A percentile compares a stretch with the other conserved stretches of the same genome.
These are phyloP conservation scores for Geum urbanum DNA, from an alignment of 306 rosid species.

Conservation along the genomic window DNA sequence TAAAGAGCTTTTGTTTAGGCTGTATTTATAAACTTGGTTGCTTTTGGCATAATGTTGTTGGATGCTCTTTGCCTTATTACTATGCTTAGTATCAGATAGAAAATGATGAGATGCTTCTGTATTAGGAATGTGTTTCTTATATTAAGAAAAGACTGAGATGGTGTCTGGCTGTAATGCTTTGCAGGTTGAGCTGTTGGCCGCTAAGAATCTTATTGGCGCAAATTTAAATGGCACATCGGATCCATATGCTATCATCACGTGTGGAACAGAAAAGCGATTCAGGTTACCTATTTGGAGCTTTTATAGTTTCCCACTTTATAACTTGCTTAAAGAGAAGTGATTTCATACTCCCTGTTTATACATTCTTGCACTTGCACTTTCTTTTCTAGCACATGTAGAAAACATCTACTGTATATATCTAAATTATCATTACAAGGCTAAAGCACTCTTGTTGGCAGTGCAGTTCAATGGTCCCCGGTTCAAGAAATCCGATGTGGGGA, in stretches of 20 bases:
- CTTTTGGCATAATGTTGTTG: slow-evolving; percentile 19
- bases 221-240: slow-evolving; percentile 96
- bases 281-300: slow-evolving; percentile 41
- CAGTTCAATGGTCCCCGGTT: slow-evolving; percentile 99
- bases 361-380: neutral
- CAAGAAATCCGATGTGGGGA: slow-evolving; percentile 99
- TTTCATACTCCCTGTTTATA: neutral
- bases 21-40: neutral
- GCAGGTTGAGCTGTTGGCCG: slow-evolving; percentile 95
- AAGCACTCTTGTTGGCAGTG: slow-evolving; percentile 31
- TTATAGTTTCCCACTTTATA: slow-evolving; percentile 1
- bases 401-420: neutral
- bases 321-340: neutral
- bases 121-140: neutral
- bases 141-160: neutral
- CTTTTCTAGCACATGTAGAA: neutral
- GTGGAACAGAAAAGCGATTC: slow-evolving; percentile 88
- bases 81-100: neutral
- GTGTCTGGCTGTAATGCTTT: slow-evolving; percentile 21
- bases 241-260: slow-evolving; percentile 90
- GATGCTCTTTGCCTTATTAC: neutral
- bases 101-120: neutral
- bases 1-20: slow-evolving; percentile 5
- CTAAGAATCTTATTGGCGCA: slow-evolving; percentile 89
- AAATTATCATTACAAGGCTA: neutral